Percentiles rank a stretch among this genome's conserved stretches.
Evolutionary conservation across 768 basidiomycete species (phyloP).

Genomic region (Auriscalpium orientale): DNA sequence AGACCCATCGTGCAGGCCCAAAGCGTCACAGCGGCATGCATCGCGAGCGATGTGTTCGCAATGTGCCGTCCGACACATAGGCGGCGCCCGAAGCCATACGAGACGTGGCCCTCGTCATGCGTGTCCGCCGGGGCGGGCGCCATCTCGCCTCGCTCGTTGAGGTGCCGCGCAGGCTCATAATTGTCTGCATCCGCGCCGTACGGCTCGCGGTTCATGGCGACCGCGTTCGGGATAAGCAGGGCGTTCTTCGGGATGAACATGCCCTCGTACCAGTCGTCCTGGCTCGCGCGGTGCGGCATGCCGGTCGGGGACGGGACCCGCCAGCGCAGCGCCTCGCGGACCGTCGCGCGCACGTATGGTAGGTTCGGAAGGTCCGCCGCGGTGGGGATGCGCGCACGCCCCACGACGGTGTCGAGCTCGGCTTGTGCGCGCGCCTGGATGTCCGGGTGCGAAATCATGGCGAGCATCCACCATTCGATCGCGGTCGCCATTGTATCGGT

Average conservation of each 20-base stretch:
- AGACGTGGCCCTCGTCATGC: neutral
- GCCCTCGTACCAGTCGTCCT: neutral
- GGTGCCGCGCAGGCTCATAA: neutral
- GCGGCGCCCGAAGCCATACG: neutral
- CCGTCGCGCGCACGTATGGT: neutral
- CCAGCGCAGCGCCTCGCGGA: neutral
- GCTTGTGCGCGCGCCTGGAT: conserved; percentile 9
- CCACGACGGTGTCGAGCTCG: conserved; percentile 8
- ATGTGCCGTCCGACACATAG: neutral
- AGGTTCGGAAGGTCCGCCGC: conserved; percentile 4
- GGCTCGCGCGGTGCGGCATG: neutral
- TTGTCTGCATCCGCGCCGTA: neutral
- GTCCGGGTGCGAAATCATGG: conserved; percentile 3
- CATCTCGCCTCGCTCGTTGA: neutral
- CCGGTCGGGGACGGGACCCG: neutral
- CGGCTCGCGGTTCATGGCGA: neutral
- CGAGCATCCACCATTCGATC: neutral
- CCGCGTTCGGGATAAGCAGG: neutral
- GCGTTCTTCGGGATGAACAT: neutral
- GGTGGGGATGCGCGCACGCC: conserved; percentile 3
- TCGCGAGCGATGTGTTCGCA: neutral
- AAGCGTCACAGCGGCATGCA: neutral
- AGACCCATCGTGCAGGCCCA: neutral
- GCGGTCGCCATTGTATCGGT: neutral
- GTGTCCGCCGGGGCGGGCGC: neutral